A percentile compares a stretch with the other conserved stretches of the same genome.
phyloP scores from a whole-genome alignment of 108 stramenopile genomes.

The Skeletonema marinoi region DNA sequence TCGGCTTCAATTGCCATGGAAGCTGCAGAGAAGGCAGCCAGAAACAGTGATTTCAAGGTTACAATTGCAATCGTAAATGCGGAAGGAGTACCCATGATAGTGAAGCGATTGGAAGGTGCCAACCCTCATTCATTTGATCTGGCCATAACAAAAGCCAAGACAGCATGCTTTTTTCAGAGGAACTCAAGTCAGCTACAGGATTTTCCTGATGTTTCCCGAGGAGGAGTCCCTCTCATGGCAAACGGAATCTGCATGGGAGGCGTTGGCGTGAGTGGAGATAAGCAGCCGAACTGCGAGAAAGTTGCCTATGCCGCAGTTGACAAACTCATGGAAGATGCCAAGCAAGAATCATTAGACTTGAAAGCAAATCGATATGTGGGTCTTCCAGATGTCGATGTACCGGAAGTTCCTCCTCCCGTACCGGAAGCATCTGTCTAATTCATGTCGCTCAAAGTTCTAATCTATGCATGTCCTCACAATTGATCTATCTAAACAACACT shows the following conservation, averaged over 20 bases:
- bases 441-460: not conserved
- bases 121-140: not conserved
- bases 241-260: conserved; percentile 1
- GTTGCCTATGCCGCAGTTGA: not conserved
- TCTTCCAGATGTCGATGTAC: too few species aligned
- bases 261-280: conserved; percentile 3
- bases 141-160: not conserved
- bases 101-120: conserved; percentile 1
- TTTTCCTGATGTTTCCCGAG: not conserved
- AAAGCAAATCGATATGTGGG: not conserved
- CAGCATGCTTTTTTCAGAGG: not conserved
- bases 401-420: too few species aligned
- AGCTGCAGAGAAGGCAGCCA: not conserved
- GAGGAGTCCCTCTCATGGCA: not conserved
- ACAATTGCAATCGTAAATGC: not conserved
- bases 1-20: not conserved
- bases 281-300: not conserved
- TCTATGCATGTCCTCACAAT: not conserved
- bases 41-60: not conserved
- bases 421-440: not conserved
- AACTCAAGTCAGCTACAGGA: not conserved
- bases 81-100: not conserved
- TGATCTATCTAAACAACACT: not conserved
- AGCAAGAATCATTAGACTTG: not conserved
- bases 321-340: not conserved